A percentile compares a stretch with the other conserved stretches of the same genome.
Evolutionary conservation across 768 basidiomycete species (phyloP).

Genomic region (Imleria badia): DNA sequence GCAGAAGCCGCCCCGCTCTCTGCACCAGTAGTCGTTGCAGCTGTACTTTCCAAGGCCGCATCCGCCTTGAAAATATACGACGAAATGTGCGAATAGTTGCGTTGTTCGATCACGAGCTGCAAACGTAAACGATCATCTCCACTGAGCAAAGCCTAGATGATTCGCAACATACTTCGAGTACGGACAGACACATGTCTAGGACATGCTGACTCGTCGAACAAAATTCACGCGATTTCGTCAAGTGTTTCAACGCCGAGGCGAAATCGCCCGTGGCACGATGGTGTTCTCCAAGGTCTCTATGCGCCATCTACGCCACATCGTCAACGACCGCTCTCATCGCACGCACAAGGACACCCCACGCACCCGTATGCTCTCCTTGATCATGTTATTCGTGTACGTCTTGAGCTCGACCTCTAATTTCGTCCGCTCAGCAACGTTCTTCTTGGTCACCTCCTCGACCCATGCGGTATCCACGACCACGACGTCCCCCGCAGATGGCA

Average conservation of each 20-base stretch:
- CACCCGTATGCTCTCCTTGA: slow-evolving; percentile 97
- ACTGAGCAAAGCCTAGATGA: background rate
- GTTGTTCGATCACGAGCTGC: slow-evolving; percentile 82
- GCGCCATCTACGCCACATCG: slow-evolving; percentile 64
- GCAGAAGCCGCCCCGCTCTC: slow-evolving; percentile 13
- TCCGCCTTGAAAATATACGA: slow-evolving; percentile 99
- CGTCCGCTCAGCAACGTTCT: slow-evolving; percentile 71
- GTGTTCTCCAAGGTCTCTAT: slow-evolving; percentile 84
- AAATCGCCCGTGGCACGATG: slow-evolving; percentile 74
- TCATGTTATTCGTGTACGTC: slow-evolving; percentile 94
- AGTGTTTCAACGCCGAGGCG: slow-evolving; percentile 69
- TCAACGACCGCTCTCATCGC: background rate
- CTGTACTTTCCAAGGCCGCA: slow-evolving; percentile 72
- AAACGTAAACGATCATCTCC: background rate
- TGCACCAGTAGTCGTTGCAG: slow-evolving; percentile 33
- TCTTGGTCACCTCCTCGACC: slow-evolving; percentile 65
- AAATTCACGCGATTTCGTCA: slow-evolving; percentile 90
- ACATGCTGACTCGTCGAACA: slow-evolving; percentile 89
- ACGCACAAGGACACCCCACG: slow-evolving; percentile 18
- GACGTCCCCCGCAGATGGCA: slow-evolving; percentile 50
- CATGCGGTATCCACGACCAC: slow-evolving; percentile 63
- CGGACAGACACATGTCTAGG: slow-evolving; percentile 88
- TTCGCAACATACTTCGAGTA: slow-evolving; percentile 61
- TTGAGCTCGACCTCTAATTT: slow-evolving; percentile 93
- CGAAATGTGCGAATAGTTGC: slow-evolving; percentile 81